A percentile compares a stretch with the other conserved stretches of the same genome.
These are phyloP conservation scores for Microsporum ferrugineum DNA, from an alignment of 2,329 filamentous ascomycete species.

Conservation along the genomic window DNA sequence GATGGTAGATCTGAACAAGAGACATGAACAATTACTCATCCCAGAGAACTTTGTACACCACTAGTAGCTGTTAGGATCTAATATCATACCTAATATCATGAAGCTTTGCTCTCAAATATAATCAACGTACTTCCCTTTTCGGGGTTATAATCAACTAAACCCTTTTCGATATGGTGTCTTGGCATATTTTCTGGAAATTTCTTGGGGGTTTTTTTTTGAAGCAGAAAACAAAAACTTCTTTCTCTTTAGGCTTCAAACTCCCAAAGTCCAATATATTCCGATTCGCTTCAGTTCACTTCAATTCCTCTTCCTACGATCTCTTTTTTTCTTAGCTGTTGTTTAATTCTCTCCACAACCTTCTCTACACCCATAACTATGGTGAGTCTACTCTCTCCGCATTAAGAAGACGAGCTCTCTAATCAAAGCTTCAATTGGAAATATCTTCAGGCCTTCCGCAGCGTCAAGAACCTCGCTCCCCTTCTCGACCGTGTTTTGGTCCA, in stretches of 20 bases:
- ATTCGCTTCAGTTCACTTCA: background rate
- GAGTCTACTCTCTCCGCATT: slow-evolving; percentile 4
- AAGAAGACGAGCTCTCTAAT: background rate
- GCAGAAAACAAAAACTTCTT: slow-evolving; percentile 11
- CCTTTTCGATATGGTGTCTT: slow-evolving; percentile 8
- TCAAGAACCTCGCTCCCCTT: slow-evolving; percentile 88
- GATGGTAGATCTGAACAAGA: slow-evolving; percentile 25
- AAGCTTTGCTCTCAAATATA: background rate
- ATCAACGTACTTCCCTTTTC: background rate
- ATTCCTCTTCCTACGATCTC: background rate
- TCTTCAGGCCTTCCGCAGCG: slow-evolving; percentile 65
- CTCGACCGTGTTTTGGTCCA: slow-evolving; percentile 97
- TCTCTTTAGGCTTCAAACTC: background rate
- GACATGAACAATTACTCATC: background rate
- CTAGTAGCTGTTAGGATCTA: background rate
- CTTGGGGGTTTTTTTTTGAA: slow-evolving; percentile 7
- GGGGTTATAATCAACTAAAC: slow-evolving; percentile 3
- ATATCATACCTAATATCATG: background rate
- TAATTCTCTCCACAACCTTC: background rate
- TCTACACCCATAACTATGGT: slow-evolving; percentile 10
- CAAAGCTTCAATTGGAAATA: slow-evolving; percentile 2
- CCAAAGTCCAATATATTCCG: background rate
- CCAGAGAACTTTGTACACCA: background rate
- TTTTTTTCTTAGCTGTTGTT: slow-evolving; percentile 4
- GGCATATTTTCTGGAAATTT: slow-evolving; percentile 19